Base-by-base conservation (phyloP, 768 basidiomycete species). In the Leccinum subtestaceum region DNA sequence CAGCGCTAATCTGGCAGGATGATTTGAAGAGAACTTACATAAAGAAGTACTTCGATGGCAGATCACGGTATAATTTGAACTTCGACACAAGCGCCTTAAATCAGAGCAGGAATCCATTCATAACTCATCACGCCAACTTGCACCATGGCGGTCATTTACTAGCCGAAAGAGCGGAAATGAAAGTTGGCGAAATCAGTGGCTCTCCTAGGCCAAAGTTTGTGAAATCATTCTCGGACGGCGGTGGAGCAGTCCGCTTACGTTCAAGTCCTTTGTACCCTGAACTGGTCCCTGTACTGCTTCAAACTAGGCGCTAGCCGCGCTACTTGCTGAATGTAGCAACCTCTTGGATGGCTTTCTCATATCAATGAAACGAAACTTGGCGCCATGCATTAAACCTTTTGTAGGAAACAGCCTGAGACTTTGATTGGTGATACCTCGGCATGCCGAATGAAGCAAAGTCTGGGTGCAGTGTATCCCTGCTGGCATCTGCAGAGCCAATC, bases 151-250 rank as follows among this genome's bases (percentile, higher is more conserved):
- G 13, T 29, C 25, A n/a, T 17, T 43, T 43, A 25, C 25, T 25
- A 10, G 21, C 29, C 56, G 21, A 19, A 57, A 45, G 11, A 46
- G 40, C 57, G 56, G 56, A 56, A 27, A 56, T 55, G 34, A 56
- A 56, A 38, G 25, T 13, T 57, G 29, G 56, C 31, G 40, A 56
- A 32, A 19, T 7, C n/a, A 9, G n/a, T 43, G 40, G 40, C 40
- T 43, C n/a, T 43, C 5, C 15, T 25, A 40, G 10, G 40, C 40
- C 53, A 32, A 32, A 32, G 32, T 21, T 29, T 21, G 3, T 55
- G 38, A 40, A 7, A 4, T 32, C 56, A 15, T 57, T 57, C 38
- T 40, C 27, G 32, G 34, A 29, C 12, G 3, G n/a, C 15, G 53
- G 23, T 21, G 10, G 25, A 29, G 17, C 34, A 29, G 6, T 3